Conservation (phyloP, 2,329 filamentous ascomycete genomes). For the Aspergillus ochraceus region DNA sequence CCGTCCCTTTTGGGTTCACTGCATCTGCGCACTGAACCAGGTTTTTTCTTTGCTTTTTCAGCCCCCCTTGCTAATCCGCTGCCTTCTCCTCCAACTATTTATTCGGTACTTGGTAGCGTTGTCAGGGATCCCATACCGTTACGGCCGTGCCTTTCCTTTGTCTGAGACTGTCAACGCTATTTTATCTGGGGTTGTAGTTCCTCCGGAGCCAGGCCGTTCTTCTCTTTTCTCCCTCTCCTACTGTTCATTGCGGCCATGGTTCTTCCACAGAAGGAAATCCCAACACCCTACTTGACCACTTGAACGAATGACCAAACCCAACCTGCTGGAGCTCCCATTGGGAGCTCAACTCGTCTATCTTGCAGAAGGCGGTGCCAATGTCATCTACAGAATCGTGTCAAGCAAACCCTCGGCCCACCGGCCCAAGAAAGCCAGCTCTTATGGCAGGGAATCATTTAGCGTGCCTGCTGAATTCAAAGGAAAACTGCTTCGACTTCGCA, state of each 20-base stretch:
- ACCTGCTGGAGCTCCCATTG: slow-evolving; percentile 34
- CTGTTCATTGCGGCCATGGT: slow-evolving; percentile 18
- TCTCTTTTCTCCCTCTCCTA: not conserved
- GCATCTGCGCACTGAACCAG: slow-evolving; percentile 13
- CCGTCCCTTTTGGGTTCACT: slow-evolving; percentile 12
- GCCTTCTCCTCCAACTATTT: slow-evolving; percentile 13
- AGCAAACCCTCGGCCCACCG: slow-evolving; percentile 24
- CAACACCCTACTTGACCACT: slow-evolving; percentile 14
- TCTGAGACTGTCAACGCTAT: slow-evolving; percentile 1
- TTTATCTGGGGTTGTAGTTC: slow-evolving; percentile 9
- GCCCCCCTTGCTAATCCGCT: slow-evolving; percentile 8
- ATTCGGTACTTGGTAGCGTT: not conserved
- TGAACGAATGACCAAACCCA: slow-evolving; percentile 34
- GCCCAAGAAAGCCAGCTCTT: slow-evolving; percentile 28
- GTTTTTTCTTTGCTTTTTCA: slow-evolving; percentile 5
- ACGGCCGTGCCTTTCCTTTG: not conserved
- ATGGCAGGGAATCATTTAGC: slow-evolving; percentile 15
- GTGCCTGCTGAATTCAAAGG: slow-evolving; percentile 34
- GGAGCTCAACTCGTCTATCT: slow-evolving; percentile 47
- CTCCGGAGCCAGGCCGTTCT: not conserved
- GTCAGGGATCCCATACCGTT: not conserved
- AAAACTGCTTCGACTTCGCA: slow-evolving; percentile 62
- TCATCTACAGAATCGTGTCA: slow-evolving; percentile 64
- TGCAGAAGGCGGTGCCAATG: slow-evolving; percentile 74
- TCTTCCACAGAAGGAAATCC: slow-evolving; percentile 7